phyloP scores from a whole-genome alignment of 2,329 filamentous ascomycete species.

The Cordyceps farinosa region DNA sequence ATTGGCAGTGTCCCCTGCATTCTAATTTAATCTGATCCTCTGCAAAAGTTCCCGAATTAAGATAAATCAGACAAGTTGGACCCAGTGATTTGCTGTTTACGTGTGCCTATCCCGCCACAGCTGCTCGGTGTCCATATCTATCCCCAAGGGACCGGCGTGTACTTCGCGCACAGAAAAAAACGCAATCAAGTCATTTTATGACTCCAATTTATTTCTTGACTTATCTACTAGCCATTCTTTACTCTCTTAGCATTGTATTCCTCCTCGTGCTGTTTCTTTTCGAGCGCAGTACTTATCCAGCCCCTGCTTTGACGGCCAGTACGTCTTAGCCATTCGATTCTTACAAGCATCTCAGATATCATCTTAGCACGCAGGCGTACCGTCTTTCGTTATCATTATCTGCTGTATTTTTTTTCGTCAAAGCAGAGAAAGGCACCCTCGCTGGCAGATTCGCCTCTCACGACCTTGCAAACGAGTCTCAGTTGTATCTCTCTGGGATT shows the following conservation, averaged over 20 bases:
- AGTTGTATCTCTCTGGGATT: neutral
- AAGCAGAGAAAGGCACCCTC: neutral
- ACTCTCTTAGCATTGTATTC: too few relatives aligned
- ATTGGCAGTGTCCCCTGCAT: neutral
- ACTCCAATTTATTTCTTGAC: neutral
- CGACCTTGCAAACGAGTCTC: neutral
- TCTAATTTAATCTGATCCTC: neutral
- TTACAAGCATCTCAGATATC: neutral
- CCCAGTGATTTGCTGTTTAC: constrained; percentile 4
- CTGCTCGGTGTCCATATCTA: neutral
- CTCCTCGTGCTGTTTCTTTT: too few relatives aligned
- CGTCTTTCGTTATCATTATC: neutral
- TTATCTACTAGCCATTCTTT: neutral
- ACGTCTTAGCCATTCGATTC: neutral
- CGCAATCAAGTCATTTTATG: neutral
- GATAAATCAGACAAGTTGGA: neutral
- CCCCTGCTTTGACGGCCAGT: neutral
- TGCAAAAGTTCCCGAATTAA: neutral
- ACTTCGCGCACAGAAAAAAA: neutral
- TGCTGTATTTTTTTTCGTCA: too few relatives aligned
- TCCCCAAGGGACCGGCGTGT: neutral
- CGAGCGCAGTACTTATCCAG: too few relatives aligned
- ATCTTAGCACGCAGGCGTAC: neutral
- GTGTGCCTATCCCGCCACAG: neutral
- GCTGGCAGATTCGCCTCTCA: neutral